phyloP scores from a whole-genome alignment of 2,329 filamentous ascomycete species.

The Alternaria sp. region DNA sequence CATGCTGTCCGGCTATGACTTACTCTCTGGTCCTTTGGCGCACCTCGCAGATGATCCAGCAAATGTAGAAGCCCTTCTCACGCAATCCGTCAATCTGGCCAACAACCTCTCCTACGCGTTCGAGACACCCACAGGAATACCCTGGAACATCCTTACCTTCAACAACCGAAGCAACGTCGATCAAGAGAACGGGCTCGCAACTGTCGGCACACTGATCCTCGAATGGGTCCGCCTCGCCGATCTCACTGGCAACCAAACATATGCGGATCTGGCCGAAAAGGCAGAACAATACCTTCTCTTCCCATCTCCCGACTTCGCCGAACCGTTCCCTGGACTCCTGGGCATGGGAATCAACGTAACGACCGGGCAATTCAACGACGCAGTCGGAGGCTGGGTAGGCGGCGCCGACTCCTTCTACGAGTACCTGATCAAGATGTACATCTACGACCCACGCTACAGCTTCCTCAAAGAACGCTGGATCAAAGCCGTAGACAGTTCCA shows the following conservation, averaged over 20 bases:
- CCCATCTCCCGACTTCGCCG: constrained; percentile 65
- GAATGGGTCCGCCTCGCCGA: constrained; percentile 86
- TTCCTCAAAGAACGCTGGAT: constrained; percentile 76
- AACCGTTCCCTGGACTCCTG: constrained; percentile 79
- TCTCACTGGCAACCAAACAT: constrained; percentile 70
- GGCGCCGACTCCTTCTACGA: constrained; percentile 85
- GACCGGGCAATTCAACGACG: constrained; percentile 71
- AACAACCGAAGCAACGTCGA: constrained; percentile 56
- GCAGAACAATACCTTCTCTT: constrained; percentile 73
- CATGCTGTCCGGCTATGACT: constrained; percentile 75
- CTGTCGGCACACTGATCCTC: constrained; percentile 76
- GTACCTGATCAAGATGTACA: constrained; percentile 89
- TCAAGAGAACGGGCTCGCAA: constrained; percentile 73
- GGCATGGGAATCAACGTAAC: constrained; percentile 70
- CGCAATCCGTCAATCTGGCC: constrained; percentile 72
- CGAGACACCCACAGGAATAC: constrained; percentile 75
- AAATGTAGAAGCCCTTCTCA: constrained; percentile 66
- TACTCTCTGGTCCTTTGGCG: constrained; percentile 71
- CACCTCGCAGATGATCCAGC: constrained; percentile 54
- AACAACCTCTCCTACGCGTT: constrained; percentile 80
- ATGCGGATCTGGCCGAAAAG: constrained; percentile 69
- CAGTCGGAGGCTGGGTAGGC: constrained; percentile 75
- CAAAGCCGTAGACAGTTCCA: constrained; percentile 75
- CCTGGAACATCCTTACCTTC: constrained; percentile 72
- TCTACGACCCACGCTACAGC: constrained; percentile 75